Evolutionary conservation across 2,329 filamentous ascomycete genomes (phyloP), one percentile per base, ranked within the genome.

Genomic region (Neofusicoccum sp.): DNA sequence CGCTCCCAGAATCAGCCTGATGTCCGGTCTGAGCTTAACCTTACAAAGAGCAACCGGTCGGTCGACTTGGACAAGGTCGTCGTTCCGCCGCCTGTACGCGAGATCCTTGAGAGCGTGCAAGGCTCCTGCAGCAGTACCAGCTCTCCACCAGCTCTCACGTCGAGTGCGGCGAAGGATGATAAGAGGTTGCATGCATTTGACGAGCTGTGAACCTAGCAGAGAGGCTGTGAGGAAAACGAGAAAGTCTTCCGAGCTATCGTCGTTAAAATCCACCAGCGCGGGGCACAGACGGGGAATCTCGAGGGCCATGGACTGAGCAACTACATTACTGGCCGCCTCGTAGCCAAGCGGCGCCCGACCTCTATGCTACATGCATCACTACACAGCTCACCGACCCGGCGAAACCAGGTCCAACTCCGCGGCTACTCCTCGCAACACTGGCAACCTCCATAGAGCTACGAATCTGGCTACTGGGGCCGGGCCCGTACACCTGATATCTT

Each of bases 51-150:
- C 2, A 67, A 66, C 34, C 65, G 63, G 2, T 65, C 45, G 16
- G 6, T 58, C 44, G 36, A 67, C 28, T 63, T 72, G n/a, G 33
- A 65, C 16, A 65, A 72, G 7, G 69, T 68, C 7, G 57, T 51
- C 5, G 43, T 74, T 61, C 71, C 72, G 14, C 66, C 71, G 11
- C 65, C 69, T 20, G 72, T 72, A 9, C 74, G 73, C 47, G 69
- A 73, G 58, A 71, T 70, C 1, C 68, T 75, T 9, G 63, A 69
- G 4, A 44, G 38, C 28, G 33, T 61, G 14, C 60, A 57, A 4
- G 43, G 61, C 26, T 56, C 58, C 20, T 34, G n/a, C 20, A 12
- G 24, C 6, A 63, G 45, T 20, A 33, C 43, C 38, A 59, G 41
- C 33, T 28, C 45, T 38, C 33, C 51, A 2, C 41, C 61, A 20